Base-by-base conservation (phyloP, 31 red algal genomes). In the Asparagopsis taxiformis region DNA sequence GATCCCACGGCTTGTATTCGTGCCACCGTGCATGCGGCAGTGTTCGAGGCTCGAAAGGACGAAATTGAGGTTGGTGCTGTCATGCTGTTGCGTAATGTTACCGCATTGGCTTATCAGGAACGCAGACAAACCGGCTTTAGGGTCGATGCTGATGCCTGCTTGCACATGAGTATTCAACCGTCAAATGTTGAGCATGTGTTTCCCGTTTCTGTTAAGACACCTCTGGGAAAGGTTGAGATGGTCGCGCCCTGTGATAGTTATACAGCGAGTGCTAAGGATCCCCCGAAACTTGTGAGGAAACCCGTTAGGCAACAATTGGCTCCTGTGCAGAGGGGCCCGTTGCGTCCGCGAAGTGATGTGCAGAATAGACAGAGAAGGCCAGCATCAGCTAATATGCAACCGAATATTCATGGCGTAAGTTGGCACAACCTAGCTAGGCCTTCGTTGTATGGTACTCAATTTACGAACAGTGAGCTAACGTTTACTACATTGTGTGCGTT, bases 1-100 rank as follows among this genome's bases (percentile, higher is more conserved):
- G 68, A 72, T 30, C 68, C 68, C 5, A 72, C 68, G 17, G 68
- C 46, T 30, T 16, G 23, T 36, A 54, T 72, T 34, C 50, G 50
- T 19, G 51, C 68, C 46, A 56, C 68, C 46, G 55, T 72, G 7
- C 68, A 72, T 50, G 43, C 68, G 3, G 22, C 31, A 16, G 68
- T 72, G 11, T 56, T 72, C 36, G 32, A 72, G 23, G 33, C 17
- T 20, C 30, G 28, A 3, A 56, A 56, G 24, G 28, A 29, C 5
- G 48, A 41, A 13, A 30, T 72, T 34, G 50, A 56, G 28, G 28
- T 32, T 15, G 68, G 68, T 23, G 68, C 68, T 8, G 68, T 55
- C 49, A n/a, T 72, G 22, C 50, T 72, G 15, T 48, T 72, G 0
- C n/a, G 28, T 31, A 20, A 41, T 15, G 51, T 72, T 19, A 25